These are phyloP conservation scores for Erigeron canadensis DNA, from an alignment of 129 eudicot species.

Conservation along the genomic window DNA sequence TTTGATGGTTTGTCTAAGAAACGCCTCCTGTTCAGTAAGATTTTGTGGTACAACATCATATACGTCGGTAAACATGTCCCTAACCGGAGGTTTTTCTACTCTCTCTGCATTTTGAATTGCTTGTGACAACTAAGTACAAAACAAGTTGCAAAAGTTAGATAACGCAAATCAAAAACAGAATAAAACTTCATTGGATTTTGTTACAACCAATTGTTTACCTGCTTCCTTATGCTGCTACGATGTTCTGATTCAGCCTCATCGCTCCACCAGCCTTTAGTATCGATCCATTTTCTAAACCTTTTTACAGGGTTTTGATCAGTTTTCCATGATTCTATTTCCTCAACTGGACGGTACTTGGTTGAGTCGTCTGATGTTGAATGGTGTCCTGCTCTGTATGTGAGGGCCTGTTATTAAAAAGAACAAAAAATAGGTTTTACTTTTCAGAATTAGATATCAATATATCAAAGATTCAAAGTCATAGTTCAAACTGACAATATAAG, in stretches of 20 bases:
- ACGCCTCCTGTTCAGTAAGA: conserved; percentile 61
- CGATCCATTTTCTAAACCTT: conserved; percentile 75
- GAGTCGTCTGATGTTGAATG: conserved; percentile 98
- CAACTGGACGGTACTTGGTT: conserved; percentile 72
- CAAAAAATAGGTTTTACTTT: background rate
- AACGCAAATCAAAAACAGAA: conserved; percentile 1
- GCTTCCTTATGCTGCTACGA: conserved; percentile 53
- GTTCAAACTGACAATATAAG: background rate
- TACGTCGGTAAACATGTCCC: conserved; percentile 71
- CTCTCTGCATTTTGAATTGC: conserved; percentile 81
- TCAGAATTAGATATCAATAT: background rate
- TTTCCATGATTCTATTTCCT: conserved; percentile 82
- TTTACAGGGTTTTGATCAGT: conserved; percentile 63
- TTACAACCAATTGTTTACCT: conserved; percentile 42
- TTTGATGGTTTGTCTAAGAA: conserved; percentile 41
- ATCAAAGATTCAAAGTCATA: conserved; percentile 11
- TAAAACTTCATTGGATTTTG: background rate
- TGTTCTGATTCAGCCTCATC: conserved; percentile 54
- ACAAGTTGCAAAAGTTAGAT: conserved; percentile 11
- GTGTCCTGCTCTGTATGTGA: conserved; percentile 92
- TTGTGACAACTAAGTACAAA: conserved; percentile 43
- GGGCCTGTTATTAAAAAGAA: conserved; percentile 47
- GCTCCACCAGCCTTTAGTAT: conserved; percentile 74
- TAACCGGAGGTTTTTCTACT: conserved; percentile 54
- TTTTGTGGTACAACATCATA: conserved; percentile 58